These are phyloP conservation scores for Raphanus sativus DNA, from an alignment of 345 rosid genomes.

Conservation along the genomic window DNA sequence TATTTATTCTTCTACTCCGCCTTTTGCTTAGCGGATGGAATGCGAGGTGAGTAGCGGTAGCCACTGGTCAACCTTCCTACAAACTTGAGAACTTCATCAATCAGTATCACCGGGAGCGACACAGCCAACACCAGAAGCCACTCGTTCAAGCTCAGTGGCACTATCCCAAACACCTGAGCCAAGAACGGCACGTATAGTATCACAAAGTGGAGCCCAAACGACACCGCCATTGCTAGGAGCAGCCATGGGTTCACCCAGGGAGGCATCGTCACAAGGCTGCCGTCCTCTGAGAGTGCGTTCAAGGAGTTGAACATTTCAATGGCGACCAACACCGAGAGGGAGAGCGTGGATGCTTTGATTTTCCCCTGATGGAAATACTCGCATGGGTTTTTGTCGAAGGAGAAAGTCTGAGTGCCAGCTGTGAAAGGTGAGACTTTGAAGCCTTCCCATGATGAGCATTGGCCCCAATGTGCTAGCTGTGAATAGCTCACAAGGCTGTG, in stretches of 20 bases:
- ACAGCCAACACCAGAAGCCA: constrained; percentile 86
- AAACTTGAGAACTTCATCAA: constrained; percentile 81
- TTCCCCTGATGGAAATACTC: constrained; percentile 82
- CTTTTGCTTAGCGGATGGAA: constrained; percentile 50
- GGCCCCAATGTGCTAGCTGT: constrained; percentile 85
- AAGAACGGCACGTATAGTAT: constrained; percentile 87
- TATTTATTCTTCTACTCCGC: constrained; percentile 42
- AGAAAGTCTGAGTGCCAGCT: constrained; percentile 63
- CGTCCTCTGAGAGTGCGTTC: constrained; percentile 91
- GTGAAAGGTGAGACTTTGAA: constrained; percentile 71
- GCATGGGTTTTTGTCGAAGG: constrained; percentile 65
- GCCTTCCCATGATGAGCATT: constrained; percentile 69
- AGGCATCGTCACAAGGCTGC: constrained; percentile 84
- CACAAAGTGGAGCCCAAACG: constrained; percentile 82
- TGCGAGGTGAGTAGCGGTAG: constrained; percentile 40
- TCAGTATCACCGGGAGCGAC: constrained; percentile 76
- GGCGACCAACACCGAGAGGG: constrained; percentile 88
- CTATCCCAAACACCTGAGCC: constrained; percentile 76
- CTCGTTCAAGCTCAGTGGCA: constrained; percentile 83
- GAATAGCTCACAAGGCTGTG: constrained; percentile 80
- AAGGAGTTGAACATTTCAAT: constrained; percentile 98
- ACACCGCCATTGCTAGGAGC: constrained; percentile 78
- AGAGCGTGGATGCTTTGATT: constrained; percentile 86
- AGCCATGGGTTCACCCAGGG: constrained; percentile 86
- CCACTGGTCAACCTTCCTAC: constrained; percentile 70